A percentile compares a stretch with the other conserved stretches of the same genome.
Evolutionary conservation across 495 filamentous ascomycete genomes (phyloP).

Genomic region (Hyaloscypha variabilis): DNA sequence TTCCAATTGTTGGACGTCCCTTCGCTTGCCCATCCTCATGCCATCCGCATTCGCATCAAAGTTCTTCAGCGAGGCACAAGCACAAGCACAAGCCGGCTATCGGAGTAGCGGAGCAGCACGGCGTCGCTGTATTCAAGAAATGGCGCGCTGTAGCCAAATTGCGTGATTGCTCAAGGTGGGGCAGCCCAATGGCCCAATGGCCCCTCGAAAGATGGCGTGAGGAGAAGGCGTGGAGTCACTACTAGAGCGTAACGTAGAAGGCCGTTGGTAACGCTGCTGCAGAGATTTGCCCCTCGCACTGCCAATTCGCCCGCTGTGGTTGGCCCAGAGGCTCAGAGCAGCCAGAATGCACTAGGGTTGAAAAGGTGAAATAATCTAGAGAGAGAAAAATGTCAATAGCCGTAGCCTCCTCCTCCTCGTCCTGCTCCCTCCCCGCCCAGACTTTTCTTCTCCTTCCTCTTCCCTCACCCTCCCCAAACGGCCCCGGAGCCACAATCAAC

Average conservation of each 20-base stretch:
- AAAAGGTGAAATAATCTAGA: background rate
- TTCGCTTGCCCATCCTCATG: too few relatives aligned
- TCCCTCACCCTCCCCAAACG: conserved; percentile 20
- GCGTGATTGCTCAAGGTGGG: conserved; percentile 7
- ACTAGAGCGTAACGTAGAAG: too few relatives aligned
- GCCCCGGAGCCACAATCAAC: conserved; percentile 12
- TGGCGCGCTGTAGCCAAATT: conserved; percentile 3
- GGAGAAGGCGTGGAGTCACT: too few relatives aligned
- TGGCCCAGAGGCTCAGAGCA: background rate
- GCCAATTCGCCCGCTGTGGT: background rate
- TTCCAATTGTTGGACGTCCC: too few relatives aligned
- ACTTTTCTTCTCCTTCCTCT: conserved; percentile 1
- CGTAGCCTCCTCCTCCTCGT: background rate
- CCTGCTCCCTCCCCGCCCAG: background rate
- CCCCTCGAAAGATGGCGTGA: background rate
- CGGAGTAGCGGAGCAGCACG: background rate
- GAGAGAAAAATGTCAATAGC: background rate
- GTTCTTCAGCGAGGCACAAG: too few relatives aligned
- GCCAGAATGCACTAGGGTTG: background rate
- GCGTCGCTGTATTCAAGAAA: background rate
- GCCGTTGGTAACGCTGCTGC: background rate
- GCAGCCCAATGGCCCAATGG: background rate
- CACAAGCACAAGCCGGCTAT: background rate
- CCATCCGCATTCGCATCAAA: too few relatives aligned
- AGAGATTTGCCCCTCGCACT: background rate